Percentiles rank a stretch among this genome's conserved stretches.
These are phyloP conservation scores for Eucalyptus grandis DNA, from an alignment of 345 rosid genomes.

Conservation along the genomic window DNA sequence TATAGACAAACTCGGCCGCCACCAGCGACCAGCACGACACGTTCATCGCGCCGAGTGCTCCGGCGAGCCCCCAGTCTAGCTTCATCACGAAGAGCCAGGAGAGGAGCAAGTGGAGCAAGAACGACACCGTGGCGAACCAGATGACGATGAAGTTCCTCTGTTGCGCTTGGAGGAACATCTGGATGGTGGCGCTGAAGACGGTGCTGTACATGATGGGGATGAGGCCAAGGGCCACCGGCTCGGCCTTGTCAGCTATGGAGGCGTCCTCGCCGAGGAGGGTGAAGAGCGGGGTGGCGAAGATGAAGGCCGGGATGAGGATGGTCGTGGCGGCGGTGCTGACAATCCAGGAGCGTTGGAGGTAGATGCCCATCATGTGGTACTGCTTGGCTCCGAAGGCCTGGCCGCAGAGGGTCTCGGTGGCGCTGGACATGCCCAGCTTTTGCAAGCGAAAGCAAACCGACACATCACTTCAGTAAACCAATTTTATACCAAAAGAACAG, in stretches of 20 bases:
- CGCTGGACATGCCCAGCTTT: slow-evolving; percentile 28
- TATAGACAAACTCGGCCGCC: neutral
- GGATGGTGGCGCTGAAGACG: slow-evolving; percentile 6
- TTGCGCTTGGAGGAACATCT: slow-evolving; percentile 17
- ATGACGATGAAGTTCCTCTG: slow-evolving; percentile 7
- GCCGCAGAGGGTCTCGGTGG: slow-evolving; percentile 24
- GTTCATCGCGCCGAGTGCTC: neutral
- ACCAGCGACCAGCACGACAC: slow-evolving; percentile 4
- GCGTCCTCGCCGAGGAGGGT: slow-evolving; percentile 3
- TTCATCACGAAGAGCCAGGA: slow-evolving; percentile 1
- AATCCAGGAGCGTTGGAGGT: slow-evolving; percentile 27
- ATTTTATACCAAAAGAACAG: neutral
- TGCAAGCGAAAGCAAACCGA: neutral
- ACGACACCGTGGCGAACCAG: neutral
- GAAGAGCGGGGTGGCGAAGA: slow-evolving; percentile 7
- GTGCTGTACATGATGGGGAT: slow-evolving; percentile 11
- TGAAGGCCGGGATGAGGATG: slow-evolving; percentile 2
- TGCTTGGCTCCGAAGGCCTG: slow-evolving; percentile 29
- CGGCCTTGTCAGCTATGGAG: neutral
- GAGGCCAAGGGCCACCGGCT: slow-evolving; percentile 4
- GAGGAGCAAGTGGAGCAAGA: slow-evolving; percentile 1
- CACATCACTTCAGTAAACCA: neutral
- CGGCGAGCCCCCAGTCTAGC: neutral
- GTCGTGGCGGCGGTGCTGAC: slow-evolving; percentile 2
- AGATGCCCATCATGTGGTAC: slow-evolving; percentile 25